Base-by-base conservation (phyloP, 2,329 filamentous ascomycete genomes). In the Cladophialophora exuberans region DNA sequence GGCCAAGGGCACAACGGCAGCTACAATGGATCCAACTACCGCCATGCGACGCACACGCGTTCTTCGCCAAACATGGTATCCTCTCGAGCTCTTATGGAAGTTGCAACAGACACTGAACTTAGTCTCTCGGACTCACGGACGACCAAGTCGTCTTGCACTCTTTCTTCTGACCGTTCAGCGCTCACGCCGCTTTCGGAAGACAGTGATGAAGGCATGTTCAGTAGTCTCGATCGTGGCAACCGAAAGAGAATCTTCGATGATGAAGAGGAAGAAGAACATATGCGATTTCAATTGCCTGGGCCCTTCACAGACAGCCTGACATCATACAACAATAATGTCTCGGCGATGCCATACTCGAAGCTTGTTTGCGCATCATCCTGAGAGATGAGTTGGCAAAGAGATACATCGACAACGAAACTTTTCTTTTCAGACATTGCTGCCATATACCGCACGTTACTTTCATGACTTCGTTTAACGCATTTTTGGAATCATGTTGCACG, bases 341-440 rank as follows among this genome's bases (percentile, higher is more conserved):
- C 59, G 17, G 39, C 59, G 10, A 52, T 47, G n/a, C 52, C 54
- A 4, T 54, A 52, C 15, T 60, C 62, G 18, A 62, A 63, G 49
- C 25, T 57, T 36, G 45, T 64, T 10, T 63, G 61, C 39, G 62
- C 61, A 41, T 62, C 60, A 18, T 63, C 59, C 13, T 63, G 52
- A 63, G 11, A 30, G 26, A 31, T 38, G 6, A n/a, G n/a, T n/a
- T n/a, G 15, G 15, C 17, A 18, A 26, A n/a, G 23, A 41, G 23
- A 3, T 15, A 17, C 26, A 9, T 38, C 13, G 26, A 26, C 28
- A 30, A 9, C 26, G 15, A n/a, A 23, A 10, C 25, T 43, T 51
- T 18, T 23, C 7, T 15, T 5, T 33, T 35, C 6, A 51, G 26
- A 30, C 18, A n/a, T 33, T 48, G 6, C 6, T 15, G 18, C n/a